These are phyloP conservation scores for Venturia effusa DNA, from an alignment of 2,329 filamentous ascomycete species.

Conservation along the genomic window DNA sequence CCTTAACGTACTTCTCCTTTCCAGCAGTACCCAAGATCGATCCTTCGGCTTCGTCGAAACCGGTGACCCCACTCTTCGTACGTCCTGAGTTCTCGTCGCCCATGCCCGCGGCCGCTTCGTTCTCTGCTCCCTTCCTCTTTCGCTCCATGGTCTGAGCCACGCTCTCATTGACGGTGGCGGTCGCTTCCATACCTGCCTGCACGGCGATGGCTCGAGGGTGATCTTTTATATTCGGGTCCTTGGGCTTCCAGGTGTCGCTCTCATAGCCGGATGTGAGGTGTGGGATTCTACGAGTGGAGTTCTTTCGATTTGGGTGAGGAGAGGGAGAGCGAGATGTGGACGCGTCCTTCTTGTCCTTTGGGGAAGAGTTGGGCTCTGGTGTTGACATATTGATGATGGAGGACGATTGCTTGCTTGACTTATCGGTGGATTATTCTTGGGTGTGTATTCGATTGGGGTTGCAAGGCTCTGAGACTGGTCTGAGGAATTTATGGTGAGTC, in stretches of 20 bases:
- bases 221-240: neutral
- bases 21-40: neutral
- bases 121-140: no score
- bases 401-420: no score
- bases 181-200: neutral
- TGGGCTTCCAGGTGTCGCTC: neutral
- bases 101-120: neutral
- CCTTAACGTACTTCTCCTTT: neutral
- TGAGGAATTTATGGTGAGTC: no score
- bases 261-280: neutral
- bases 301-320: neutral
- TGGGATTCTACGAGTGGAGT: neutral
- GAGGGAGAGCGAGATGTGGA: neutral
- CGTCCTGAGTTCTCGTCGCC: neutral
- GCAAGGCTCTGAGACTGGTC: no score
- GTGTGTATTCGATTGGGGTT: no score
- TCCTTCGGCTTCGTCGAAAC: neutral
- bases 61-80: neutral
- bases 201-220: neutral
- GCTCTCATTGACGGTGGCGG: neutral
- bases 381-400: no score
- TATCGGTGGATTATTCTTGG: no score
- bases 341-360: no score
- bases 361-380: no score
- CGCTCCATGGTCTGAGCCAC: neutral